phyloP scores from a whole-genome alignment of 202 grass and related monocot genomes.

The Cymbopogon flexuosus region DNA sequence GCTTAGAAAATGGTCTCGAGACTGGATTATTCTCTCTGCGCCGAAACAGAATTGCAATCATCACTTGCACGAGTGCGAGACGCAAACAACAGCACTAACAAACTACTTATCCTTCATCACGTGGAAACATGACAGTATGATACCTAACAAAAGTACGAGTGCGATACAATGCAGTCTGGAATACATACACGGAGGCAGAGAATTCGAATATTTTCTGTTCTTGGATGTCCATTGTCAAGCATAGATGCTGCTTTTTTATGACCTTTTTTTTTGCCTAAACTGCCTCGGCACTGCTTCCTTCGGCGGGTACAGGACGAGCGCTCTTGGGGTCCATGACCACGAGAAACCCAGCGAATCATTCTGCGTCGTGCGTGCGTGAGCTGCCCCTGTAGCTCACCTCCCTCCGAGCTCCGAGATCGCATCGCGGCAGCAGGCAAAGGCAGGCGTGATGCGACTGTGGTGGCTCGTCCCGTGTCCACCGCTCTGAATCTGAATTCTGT shows the following conservation, averaged over 20 bases:
- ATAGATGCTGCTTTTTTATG: neutral
- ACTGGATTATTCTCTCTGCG: neutral
- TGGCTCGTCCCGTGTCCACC: neutral
- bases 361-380: neutral
- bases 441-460: neutral
- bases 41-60: neutral
- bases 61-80: neutral
- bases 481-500: neutral
- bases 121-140: too few relatives aligned
- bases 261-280: neutral
- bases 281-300: neutral
- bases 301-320: neutral
- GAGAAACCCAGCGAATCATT: neutral
- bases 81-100: neutral
- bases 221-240: neutral
- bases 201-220: neutral
- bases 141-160: too few relatives aligned
- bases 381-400: neutral
- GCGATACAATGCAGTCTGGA: too few relatives aligned
- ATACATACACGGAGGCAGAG: too few relatives aligned
- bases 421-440: slow-evolving; percentile 4
- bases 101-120: neutral
- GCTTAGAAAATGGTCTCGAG: neutral
- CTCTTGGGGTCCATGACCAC: neutral
- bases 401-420: slow-evolving; percentile 8